phyloP scores from a whole-genome alignment of 2,329 filamentous ascomycete genomes.

The Claviceps monticola region DNA sequence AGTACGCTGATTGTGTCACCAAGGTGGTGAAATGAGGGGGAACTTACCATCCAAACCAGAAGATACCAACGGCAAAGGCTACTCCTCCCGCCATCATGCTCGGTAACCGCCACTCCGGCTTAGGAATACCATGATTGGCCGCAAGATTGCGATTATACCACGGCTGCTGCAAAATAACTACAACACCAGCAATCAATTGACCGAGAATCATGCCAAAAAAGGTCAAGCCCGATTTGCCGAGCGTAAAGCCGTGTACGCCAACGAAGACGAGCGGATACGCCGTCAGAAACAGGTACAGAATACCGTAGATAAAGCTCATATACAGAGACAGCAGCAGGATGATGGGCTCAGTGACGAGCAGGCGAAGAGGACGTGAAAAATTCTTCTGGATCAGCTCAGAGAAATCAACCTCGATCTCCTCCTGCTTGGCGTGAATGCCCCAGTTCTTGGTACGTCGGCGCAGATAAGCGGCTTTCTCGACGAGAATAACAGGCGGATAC shows the following conservation, averaged over 20 bases:
- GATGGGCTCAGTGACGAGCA: constrained; percentile 57
- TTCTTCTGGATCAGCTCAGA: constrained; percentile 50
- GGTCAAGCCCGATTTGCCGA: constrained; percentile 60
- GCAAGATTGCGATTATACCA: constrained; percentile 55
- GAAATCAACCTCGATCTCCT: constrained; percentile 56
- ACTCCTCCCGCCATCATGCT: constrained; percentile 46
- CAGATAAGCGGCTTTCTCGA: constrained; percentile 45
- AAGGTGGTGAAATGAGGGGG: neutral
- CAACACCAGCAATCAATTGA: constrained; percentile 51
- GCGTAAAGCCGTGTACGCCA: constrained; percentile 52
- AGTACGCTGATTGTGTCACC: neutral
- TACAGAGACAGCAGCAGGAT: constrained; percentile 55
- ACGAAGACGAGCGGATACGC: constrained; percentile 75
- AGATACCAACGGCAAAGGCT: constrained; percentile 50
- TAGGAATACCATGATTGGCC: constrained; percentile 50
- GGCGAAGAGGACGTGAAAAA: constrained; percentile 49
- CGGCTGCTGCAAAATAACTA: constrained; percentile 49
- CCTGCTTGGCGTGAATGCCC: constrained; percentile 59
- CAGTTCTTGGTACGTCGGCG: constrained; percentile 52
- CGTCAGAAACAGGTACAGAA: constrained; percentile 76
- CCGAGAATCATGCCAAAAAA: constrained; percentile 78
- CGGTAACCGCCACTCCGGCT: constrained; percentile 55
- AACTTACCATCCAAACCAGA: constrained; percentile 60
- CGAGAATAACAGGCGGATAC: constrained; percentile 53
- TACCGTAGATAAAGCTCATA: constrained; percentile 61